Percentiles rank a stretch among this genome's conserved stretches.
Conservation (phyloP, 2,329 filamentous ascomycete genomes). For the Aspergillus phoenicis region DNA sequence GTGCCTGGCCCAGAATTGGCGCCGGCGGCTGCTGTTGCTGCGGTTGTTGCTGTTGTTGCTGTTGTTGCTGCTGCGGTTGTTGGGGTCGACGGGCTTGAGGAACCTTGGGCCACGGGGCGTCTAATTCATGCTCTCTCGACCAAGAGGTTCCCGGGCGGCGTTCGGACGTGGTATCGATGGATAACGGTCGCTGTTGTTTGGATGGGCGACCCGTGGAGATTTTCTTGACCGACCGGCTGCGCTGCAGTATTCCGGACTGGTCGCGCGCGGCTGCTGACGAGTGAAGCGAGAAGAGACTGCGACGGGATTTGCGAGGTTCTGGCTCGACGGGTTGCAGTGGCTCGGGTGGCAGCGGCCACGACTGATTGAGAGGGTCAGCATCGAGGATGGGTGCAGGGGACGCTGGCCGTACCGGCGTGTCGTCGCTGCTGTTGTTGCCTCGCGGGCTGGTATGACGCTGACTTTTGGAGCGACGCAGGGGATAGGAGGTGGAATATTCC, state of each 20-base stretch:
- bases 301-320: conserved; percentile 26
- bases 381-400: conserved; percentile 23
- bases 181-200: conserved; percentile 17
- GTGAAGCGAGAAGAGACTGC: conserved; percentile 27
- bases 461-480: conserved; percentile 29
- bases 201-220: conserved; percentile 24
- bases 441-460: conserved; percentile 26
- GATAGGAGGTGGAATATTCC: conserved; percentile 10
- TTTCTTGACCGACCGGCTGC: conserved; percentile 31
- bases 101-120: conserved; percentile 4
- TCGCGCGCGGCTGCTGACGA: conserved; percentile 20
- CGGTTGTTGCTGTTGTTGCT: conserved; percentile 6
- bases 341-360: conserved; percentile 24
- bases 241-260: conserved; percentile 31
- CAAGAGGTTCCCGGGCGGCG: conserved; percentile 6
- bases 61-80: conserved; percentile 7
- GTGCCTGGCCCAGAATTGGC: conserved; percentile 12
- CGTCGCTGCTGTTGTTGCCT: not conserved
- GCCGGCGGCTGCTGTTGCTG: conserved; percentile 16
- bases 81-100: conserved; percentile 9
- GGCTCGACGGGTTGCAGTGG: conserved; percentile 22
- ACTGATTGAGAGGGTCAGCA: conserved; percentile 30
- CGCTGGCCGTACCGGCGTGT: conserved; percentile 10
- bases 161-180: conserved; percentile 14
- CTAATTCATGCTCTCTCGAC: conserved; percentile 7